Base-by-base conservation (phyloP, 805 yeast genomes). In the Sugiyamaella marilandica region DNA sequence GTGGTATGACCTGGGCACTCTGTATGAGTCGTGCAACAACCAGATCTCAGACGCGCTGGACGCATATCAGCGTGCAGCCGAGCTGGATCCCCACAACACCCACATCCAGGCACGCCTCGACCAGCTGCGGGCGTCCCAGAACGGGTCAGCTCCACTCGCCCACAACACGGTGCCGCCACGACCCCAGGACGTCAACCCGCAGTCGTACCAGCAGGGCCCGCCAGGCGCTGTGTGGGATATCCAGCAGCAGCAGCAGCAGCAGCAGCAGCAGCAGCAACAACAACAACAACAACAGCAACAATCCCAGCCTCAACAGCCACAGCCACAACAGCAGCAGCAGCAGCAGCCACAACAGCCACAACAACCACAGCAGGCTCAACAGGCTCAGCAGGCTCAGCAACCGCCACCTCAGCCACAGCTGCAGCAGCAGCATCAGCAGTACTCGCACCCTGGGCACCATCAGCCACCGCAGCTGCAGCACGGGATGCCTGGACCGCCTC, bases 1-100 rank as follows among this genome's bases (percentile, higher is more conserved):
- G 24, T 94, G 99, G 99, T 94, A 94, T 71, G 99, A 94, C 71
- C 78, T 94, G 65, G 99, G 99, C 54, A 94, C 98, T 5, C 74
- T 94, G 41, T 94, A 94, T 69, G 99, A 94, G 71, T 89, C 97
- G 34, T 94, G 99, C 73, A 94, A 91, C 71, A 91, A 92, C 72
- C 99, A 94, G 72, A 79, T 90, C 55, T 80, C 84, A 55, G 99
- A 94, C 68, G 99, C 99, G 0, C 74, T 94, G 58, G 98, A 94
- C 70, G 99, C 99, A 1, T 94, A 94, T 67, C 87, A 87, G 64
- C 94, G 95, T 59, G 99, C 99, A 3, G 96, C 95, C 34, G 82
- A 95, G 49, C 80, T 94, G 60, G 98, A 94, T 66, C 97, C 98
- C 41, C 86, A 82, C 58, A 92, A 94, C 67, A 88, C 94, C 48